Evolutionary conservation across 2,329 filamentous ascomycete species (phyloP).

Genomic region (Hymenoscyphus scutula): DNA sequence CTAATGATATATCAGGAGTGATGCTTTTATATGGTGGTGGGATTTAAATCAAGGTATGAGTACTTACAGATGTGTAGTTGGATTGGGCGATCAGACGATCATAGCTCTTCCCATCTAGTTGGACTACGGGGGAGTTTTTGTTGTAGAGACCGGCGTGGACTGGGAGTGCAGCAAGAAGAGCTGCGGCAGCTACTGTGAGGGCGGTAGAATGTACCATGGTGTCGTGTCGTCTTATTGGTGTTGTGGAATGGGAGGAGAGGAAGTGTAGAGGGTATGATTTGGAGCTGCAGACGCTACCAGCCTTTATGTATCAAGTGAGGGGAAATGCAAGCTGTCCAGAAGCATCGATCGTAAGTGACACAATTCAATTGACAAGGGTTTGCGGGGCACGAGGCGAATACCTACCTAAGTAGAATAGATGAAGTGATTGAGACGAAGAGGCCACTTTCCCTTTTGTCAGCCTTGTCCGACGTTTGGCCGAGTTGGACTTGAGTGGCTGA

Average conservation of each 20-base stretch:
- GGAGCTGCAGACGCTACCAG: neutral
- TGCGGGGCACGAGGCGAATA: neutral
- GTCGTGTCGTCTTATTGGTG: neutral
- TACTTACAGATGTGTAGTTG: constrained; percentile 82
- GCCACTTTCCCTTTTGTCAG: neutral
- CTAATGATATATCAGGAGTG: constrained; percentile 37
- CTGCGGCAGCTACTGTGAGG: constrained; percentile 53
- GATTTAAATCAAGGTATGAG: neutral
- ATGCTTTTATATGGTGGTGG: neutral
- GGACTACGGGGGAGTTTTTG: constrained; percentile 83
- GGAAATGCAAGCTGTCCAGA: constrained; percentile 1
- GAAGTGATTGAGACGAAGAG: neutral
- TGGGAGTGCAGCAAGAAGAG: constrained; percentile 64
- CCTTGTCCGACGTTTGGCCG: neutral
- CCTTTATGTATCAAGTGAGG: neutral
- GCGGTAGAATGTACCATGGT: constrained; percentile 53
- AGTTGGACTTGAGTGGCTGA: neutral
- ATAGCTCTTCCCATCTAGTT: constrained; percentile 76
- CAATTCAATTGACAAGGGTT: neutral
- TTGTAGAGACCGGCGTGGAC: constrained; percentile 72
- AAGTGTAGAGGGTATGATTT: neutral
- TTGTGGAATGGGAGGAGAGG: neutral
- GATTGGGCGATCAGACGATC: constrained; percentile 80
- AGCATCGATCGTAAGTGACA: neutral
- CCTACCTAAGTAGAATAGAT: neutral